Evolutionary conservation across 768 basidiomycete species (phyloP).

Genomic region (Tremella yokohamensis): DNA sequence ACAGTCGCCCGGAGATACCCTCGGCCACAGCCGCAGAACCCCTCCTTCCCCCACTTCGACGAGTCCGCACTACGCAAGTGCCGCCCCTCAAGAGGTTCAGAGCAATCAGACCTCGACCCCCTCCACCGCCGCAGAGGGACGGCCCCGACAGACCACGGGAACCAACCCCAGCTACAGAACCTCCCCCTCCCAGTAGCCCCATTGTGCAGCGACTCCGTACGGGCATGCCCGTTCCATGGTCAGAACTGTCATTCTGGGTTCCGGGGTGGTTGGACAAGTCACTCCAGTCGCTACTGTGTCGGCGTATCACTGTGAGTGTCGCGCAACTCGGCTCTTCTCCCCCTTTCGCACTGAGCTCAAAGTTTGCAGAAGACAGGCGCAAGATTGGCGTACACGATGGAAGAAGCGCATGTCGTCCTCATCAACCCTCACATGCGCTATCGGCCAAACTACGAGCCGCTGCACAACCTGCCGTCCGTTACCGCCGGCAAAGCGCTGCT

Average conservation of each 20-base stretch:
- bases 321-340: not conserved
- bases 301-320: conserved; percentile 1
- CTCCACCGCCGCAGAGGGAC: too few species aligned
- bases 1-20: too few species aligned
- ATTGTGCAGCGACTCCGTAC: not conserved
- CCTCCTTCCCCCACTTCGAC: too few species aligned
- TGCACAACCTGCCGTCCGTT: not conserved
- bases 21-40: too few species aligned
- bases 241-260: conserved; percentile 4
- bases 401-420: conserved; percentile 3
- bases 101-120: too few species aligned
- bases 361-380: conserved; percentile 1
- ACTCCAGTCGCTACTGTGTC: conserved; percentile 1
- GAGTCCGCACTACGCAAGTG: too few species aligned
- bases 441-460: not conserved
- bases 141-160: too few species aligned
- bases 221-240: not conserved
- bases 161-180: too few species aligned
- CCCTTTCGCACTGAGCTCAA: not conserved
- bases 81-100: too few species aligned
- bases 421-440: not conserved
- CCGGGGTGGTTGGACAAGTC: conserved; percentile 2
- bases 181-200: not conserved
- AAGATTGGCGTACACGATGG: not conserved
- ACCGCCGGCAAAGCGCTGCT: not conserved